Base-by-base conservation (phyloP, 257 asterid species). In the Lycium ferocissimum region DNA sequence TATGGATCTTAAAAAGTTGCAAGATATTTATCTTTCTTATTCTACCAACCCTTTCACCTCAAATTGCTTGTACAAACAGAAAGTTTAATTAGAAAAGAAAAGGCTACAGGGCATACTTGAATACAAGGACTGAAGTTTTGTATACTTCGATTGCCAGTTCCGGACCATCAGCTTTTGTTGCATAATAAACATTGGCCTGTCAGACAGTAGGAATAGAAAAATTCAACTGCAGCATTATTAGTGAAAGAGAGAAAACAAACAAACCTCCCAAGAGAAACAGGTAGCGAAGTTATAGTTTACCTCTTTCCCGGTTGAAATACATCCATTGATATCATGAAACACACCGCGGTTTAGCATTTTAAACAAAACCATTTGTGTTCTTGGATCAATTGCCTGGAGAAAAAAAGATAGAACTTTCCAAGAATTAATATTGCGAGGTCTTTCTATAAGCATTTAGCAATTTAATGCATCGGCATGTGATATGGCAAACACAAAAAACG, bases 271-370 rank as follows among this genome's bases (percentile, higher is more conserved):
- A 63, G 65, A 17, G 65, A 58, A 17, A 59, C 65, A 78, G 15
- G 82, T 53, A 53, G 65, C 37, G 38, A 26, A 81, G 53, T 57
- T 20, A 73, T 35, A 20, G 58, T 56, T 47, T 90, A 95, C 99
- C 91, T 96, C 99, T 93, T 96, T 96, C 85, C 99, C 99, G 83
- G 99, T 96, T 83, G 99, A 96, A 89, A 96, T 96, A 90, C 99
- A 96, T 73, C 99, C 99, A 81, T 96, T 96, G 84, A 96, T 96
- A 79, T 96, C 95, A 88, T 88, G 91, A 88, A 96, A 96, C 59
- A 93, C 86, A 53, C 96, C 97, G 1, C 96, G 90, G 84, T 96
- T 96, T 82, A 94, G 89, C 99, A 96, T 96, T 88, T 95, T 96
- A 91, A 94, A 95, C 78, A 96, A 88, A 83, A 96, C 98, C 99